Evolutionary conservation across 1,284 basidiomycete species (phyloP), one percentile per base, ranked within the genome.

Genomic region (Irpex rosettiformis): DNA sequence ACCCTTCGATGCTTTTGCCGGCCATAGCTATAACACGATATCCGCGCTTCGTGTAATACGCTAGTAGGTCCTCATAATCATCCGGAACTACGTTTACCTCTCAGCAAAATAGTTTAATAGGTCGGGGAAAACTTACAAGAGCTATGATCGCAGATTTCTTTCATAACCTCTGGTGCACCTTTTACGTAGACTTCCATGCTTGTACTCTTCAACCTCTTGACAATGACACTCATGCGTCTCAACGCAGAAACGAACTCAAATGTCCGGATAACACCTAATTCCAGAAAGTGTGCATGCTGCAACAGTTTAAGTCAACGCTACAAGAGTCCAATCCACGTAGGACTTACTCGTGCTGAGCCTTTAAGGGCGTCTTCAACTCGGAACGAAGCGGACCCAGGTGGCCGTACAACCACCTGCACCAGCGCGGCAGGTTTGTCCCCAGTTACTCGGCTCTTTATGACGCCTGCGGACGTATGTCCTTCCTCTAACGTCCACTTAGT

Each of bases 161-260:
- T 73, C 95, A 99, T 99, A 57, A 97, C 93, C 72, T 99, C 97
- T 0, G 97, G 97, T 1, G 97, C 97, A 22, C 97, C 97, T 72
- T 99, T 99, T 70, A 96, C 96, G 71, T 98, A 99, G 6, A 98
- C 83, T 71, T 99, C 96, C 93, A 99, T 98, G 70, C 91, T 94
- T 49, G 77, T 86, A 63, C 95, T 96, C 73, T 93, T 97, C 59
- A 99, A 83, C 55, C 93, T 83, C 73, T 98, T 99, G 67, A 98
- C 96, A 58, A 99, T 86, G 27, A 99, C 97, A 63, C 94, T 97
- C 97, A 99, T 99, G 55, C 97, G 79, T 33, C 97, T 84, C 21
- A 99, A 80, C 4, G 91, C 79, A 1, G 96, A 98, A 3, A 96
- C 93, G 69, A 99, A 99, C 70, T 99, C 97, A 68, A 97, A 99